phyloP scores from a whole-genome alignment of 2,329 filamentous ascomycete genomes.

The Huntiella savannae region DNA sequence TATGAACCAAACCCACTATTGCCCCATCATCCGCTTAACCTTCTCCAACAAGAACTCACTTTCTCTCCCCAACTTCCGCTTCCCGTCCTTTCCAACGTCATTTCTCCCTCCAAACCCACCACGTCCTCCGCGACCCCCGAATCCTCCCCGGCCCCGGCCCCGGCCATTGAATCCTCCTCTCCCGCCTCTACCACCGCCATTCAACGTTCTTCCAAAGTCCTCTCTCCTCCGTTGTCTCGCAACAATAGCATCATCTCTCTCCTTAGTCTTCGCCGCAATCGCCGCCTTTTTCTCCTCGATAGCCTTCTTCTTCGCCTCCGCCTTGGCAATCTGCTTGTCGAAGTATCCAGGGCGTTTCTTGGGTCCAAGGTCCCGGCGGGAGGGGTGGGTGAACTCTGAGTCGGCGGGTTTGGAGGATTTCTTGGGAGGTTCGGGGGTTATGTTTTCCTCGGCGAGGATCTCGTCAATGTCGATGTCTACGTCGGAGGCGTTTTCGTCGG shows the following conservation, averaged over 20 bases:
- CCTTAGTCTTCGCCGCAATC: constrained; percentile 29
- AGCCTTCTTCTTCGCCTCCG: constrained; percentile 18
- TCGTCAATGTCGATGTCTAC: constrained; percentile 12
- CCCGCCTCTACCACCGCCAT: background rate
- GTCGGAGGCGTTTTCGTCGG: constrained; percentile 12
- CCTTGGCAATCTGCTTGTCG: constrained; percentile 39
- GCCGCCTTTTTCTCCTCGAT: constrained; percentile 23
- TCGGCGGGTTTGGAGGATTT: background rate
- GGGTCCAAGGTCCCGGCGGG: background rate
- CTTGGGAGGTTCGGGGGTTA: background rate
- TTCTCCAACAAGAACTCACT: constrained; percentile 52
- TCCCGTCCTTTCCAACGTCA: constrained; percentile 29
- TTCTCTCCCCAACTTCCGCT: constrained; percentile 55
- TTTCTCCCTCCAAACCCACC: background rate
- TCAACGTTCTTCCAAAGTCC: constrained; percentile 45
- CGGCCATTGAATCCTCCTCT: background rate
- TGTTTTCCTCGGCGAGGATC: background rate
- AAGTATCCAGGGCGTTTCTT: constrained; percentile 34
- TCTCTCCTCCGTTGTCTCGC: constrained; percentile 39
- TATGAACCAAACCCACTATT: constrained; percentile 5
- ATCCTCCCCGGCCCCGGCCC: background rate
- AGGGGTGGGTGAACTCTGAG: constrained; percentile 4
- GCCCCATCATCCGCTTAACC: constrained; percentile 45
- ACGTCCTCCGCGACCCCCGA: background rate
- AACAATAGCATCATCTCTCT: constrained; percentile 27